Evolutionary conservation across 805 yeast genomes (phyloP), one percentile per base, ranked within the genome.

Genomic region (Limtongia smithiae): DNA sequence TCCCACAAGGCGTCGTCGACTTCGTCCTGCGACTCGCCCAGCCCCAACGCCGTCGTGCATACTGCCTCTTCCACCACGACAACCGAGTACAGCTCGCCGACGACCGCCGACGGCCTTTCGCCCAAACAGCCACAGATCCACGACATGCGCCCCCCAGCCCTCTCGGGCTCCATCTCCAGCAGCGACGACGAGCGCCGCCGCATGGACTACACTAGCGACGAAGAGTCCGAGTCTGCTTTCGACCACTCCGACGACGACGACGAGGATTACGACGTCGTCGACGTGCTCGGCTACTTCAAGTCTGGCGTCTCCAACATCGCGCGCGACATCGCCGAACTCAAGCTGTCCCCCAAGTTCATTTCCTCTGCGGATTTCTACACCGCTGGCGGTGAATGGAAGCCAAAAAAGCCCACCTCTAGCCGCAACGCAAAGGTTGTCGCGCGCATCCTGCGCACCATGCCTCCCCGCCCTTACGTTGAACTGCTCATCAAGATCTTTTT

Each of bases 401-500:
- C 37, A 8, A 37, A 37, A 11, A 37, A 37, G 24, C 34, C 35
- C 17, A 27, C 33, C 4, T 42, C 51, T 4, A 44, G 48, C 4
- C 49, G 48, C 14, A 48, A 52, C 41, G 41, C 39, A 12, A 51
- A 54, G 37, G 24, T 46, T 21, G 43, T 51, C 11, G 40, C 39
- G 34, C 46, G 51, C 28, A 33, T 46, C 14, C 44, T 54, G 12
- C 48, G 52, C 24, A 41, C 44, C n/a, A 50, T 54, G 55, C 58
- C 58, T 5, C 58, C 58, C 9, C 22, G 46, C 33, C 55, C 58
- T 4, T 51, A 54, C 34, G 58, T 54, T 35, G 58, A 51, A 24
- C 36, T 47, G 4, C 48, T 54, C 11, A 27, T 48, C 17, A 31
- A 35, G n/a, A 44, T 54, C 22, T 54, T 46, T 21, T 54, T 51